Evolutionary conservation across 768 basidiomycete species (phyloP).

Genomic region (Leccinum pellstonianum): DNA sequence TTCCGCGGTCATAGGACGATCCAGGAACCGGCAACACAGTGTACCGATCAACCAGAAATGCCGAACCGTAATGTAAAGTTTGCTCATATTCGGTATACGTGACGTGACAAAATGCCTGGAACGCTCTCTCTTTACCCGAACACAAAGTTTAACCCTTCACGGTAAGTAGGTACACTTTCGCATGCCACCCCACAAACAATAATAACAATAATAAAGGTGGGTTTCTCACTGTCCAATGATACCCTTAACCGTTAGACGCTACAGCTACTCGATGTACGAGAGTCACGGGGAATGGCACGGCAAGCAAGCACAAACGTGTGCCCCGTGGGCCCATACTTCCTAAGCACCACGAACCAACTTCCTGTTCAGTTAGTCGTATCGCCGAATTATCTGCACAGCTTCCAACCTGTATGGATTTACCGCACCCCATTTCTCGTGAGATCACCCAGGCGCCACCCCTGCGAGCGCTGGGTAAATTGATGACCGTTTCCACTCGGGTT

Average conservation of each 20-base stretch:
- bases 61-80: constrained; percentile 26
- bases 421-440: constrained; percentile 18
- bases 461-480: background rate
- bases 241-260: background rate
- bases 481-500: background rate
- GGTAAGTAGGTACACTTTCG: constrained; percentile 6
- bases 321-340: constrained; percentile 5
- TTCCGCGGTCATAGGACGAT: constrained; percentile 35
- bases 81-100: constrained; percentile 17
- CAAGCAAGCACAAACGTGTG: constrained; percentile 6
- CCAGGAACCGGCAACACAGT: constrained; percentile 27
- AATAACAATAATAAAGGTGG: background rate
- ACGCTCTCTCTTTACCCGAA: constrained; percentile 4
- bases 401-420: constrained; percentile 20
- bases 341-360: background rate
- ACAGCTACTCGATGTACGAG: background rate
- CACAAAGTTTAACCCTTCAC: constrained; percentile 8
- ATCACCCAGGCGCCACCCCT: constrained; percentile 11
- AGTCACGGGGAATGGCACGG: constrained; percentile 8
- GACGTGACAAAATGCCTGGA: constrained; percentile 19
- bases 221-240: background rate
- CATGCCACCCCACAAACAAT: constrained; percentile 9
- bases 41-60: constrained; percentile 19
- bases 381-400: constrained; percentile 20
- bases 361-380: constrained; percentile 15